These are phyloP conservation scores for Boletellus emodensis DNA, from an alignment of 768 basidiomycete genomes.

Conservation along the genomic window DNA sequence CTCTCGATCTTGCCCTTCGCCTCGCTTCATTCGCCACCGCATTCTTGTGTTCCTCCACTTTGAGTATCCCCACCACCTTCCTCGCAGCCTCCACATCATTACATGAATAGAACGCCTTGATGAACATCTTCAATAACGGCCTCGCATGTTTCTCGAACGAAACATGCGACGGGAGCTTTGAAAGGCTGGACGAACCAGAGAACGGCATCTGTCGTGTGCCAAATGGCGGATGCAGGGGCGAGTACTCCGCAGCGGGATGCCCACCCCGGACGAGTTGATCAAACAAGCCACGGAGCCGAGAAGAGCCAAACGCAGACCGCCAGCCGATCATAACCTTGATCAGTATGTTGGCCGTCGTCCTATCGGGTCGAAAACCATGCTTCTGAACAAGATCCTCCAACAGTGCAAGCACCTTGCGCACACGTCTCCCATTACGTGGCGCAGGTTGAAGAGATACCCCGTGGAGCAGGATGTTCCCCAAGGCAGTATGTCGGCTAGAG, in stretches of 20 bases:
- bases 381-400: slow-evolving; percentile 41
- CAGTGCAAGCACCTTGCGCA: slow-evolving; percentile 39
- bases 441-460: slow-evolving; percentile 33
- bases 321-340: slow-evolving; percentile 57
- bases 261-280: slow-evolving; percentile 59
- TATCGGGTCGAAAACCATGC: slow-evolving; percentile 56
- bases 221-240: slow-evolving; percentile 42
- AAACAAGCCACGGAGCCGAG: slow-evolving; percentile 53
- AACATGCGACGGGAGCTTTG: slow-evolving; percentile 39
- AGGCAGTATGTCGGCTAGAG: slow-evolving; percentile 32
- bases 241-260: slow-evolving; percentile 42
- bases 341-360: slow-evolving; percentile 67
- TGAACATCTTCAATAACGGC: slow-evolving; percentile 72
- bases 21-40: slow-evolving; percentile 10
- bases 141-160: slow-evolving; percentile 57
- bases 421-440: slow-evolving; percentile 41
- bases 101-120: slow-evolving; percentile 55
- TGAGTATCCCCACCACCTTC: slow-evolving; percentile 53
- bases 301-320: slow-evolving; percentile 39
- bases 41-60: slow-evolving; percentile 32
- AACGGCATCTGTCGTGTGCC: slow-evolving; percentile 28
- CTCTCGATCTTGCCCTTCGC: slow-evolving; percentile 17
- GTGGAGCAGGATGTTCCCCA: slow-evolving; percentile 59
- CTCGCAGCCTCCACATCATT: slow-evolving; percentile 53
- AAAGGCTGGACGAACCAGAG: slow-evolving; percentile 26